These are phyloP conservation scores for Myxozyma melibiosi DNA, from an alignment of 805 yeast genomes.

Conservation along the genomic window DNA sequence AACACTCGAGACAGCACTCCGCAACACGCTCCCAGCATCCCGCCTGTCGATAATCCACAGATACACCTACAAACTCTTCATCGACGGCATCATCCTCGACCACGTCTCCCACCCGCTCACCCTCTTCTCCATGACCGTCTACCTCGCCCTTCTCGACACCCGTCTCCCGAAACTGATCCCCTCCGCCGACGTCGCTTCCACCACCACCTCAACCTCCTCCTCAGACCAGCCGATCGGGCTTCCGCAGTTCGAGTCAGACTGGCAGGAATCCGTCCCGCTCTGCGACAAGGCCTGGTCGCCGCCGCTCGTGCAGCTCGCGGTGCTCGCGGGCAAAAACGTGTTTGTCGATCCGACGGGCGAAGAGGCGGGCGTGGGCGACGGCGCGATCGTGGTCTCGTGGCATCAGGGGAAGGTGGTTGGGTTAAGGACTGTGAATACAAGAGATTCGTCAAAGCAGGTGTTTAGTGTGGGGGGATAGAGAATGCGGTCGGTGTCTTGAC, in stretches of 20 bases:
- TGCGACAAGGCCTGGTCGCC: slow-evolving; percentile 55
- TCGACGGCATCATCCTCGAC: slow-evolving; percentile 79
- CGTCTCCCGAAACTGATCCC: slow-evolving; percentile 37
- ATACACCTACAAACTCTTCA: slow-evolving; percentile 72
- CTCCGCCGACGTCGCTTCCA: slow-evolving; percentile 9
- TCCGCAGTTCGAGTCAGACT: slow-evolving; percentile 50
- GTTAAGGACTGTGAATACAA: slow-evolving; percentile 40
- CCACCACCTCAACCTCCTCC: too few relatives aligned
- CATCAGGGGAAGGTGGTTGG: slow-evolving; percentile 66
- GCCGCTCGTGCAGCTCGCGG: slow-evolving; percentile 75
- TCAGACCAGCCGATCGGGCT: too few relatives aligned
- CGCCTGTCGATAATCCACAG: slow-evolving; percentile 66
- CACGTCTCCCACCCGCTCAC: slow-evolving; percentile 80
- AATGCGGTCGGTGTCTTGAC: slow-evolving; percentile 16
- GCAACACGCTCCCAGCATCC: slow-evolving; percentile 55
- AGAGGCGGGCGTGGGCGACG: slow-evolving; percentile 86
- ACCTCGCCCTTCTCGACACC: slow-evolving; percentile 79
- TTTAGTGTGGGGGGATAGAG: slow-evolving; percentile 7
- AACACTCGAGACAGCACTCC: slow-evolving; percentile 57
- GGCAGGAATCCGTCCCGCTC: slow-evolving; percentile 59
- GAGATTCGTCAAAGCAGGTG: slow-evolving; percentile 21
- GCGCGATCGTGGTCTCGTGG: slow-evolving; percentile 77
- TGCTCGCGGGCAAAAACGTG: slow-evolving; percentile 69
- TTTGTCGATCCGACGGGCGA: slow-evolving; percentile 85
- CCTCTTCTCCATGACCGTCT: slow-evolving; percentile 74